Percentiles rank a stretch among this genome's conserved stretches.
phyloP scores from a whole-genome alignment of 2,329 filamentous ascomycete genomes.

The Boeremia lycopersici region DNA sequence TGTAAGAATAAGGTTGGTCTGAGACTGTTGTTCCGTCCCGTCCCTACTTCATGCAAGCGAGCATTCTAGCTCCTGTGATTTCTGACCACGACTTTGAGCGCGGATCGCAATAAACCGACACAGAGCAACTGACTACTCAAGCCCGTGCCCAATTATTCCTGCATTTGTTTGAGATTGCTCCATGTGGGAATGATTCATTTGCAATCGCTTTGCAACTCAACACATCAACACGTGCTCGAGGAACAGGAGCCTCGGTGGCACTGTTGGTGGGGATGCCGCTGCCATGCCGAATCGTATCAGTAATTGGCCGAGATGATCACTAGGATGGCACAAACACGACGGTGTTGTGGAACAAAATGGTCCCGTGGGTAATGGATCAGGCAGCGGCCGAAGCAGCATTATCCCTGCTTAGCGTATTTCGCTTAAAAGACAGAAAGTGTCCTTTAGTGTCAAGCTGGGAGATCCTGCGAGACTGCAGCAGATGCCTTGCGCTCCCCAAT shows the following conservation, averaged over 20 bases:
- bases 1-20: background rate
- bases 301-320: slow-evolving; percentile 36
- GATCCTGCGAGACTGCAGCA: slow-evolving; percentile 42
- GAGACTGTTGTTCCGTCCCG: background rate
- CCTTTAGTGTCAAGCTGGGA: slow-evolving; percentile 31
- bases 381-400: slow-evolving; percentile 28
- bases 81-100: background rate
- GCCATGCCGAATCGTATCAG: slow-evolving; percentile 29
- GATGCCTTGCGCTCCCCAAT: slow-evolving; percentile 5
- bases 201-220: background rate
- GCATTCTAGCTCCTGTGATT: background rate
- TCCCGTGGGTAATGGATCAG: slow-evolving; percentile 33
- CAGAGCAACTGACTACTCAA: background rate
- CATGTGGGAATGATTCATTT: background rate
- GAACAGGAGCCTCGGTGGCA: slow-evolving; percentile 18
- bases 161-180: background rate
- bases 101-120: background rate
- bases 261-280: slow-evolving; percentile 28
- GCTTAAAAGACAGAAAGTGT: slow-evolving; percentile 33
- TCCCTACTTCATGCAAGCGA: background rate
- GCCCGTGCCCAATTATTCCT: too few relatives aligned
- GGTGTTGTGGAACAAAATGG: slow-evolving; percentile 30
- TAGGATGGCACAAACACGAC: slow-evolving; percentile 31
- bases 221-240: background rate
- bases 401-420: slow-evolving; percentile 39